Conservation (phyloP, 768 basidiomycete genomes). For the Cyathus striatus region DNA sequence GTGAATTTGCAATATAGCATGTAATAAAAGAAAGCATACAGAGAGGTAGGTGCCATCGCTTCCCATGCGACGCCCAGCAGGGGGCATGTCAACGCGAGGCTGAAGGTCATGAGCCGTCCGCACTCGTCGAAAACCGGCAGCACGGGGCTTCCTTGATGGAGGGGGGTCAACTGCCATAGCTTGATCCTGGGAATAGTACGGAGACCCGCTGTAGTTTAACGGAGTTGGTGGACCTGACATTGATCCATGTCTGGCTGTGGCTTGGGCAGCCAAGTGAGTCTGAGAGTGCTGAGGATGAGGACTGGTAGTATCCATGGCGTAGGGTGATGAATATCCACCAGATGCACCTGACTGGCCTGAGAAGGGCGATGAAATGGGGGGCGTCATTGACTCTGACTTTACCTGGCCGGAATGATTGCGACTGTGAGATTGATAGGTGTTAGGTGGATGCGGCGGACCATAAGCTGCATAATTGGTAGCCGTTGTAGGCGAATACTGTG, state of each 20-base stretch:
- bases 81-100: conserved; percentile 62
- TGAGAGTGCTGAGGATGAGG: conserved; percentile 51
- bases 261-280: conserved; percentile 45
- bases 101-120: conserved; percentile 73
- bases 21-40: conserved; percentile 41
- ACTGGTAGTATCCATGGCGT: conserved; percentile 62
- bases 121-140: conserved; percentile 75
- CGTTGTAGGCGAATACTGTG: conserved; percentile 59
- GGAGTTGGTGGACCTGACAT: conserved; percentile 70
- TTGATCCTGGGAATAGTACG: conserved; percentile 61
- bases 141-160: conserved; percentile 59
- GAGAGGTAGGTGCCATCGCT: conserved; percentile 73
- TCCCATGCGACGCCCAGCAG: conserved; percentile 71
- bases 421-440: conserved; percentile 49
- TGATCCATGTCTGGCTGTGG: conserved; percentile 48
- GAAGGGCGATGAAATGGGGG: conserved; percentile 48
- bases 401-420: conserved; percentile 49
- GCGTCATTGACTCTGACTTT: conserved; percentile 46
- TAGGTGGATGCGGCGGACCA: conserved; percentile 28
- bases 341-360: conserved; percentile 38
- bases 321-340: conserved; percentile 39
- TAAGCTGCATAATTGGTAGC: conserved; percentile 44
- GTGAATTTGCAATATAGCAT: conserved; percentile 8
- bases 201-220: conserved; percentile 48
- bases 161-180: conserved; percentile 67